Evolutionary conservation across 169 alveolate genomes (phyloP).

Genomic region (Perkinsus olseni): DNA sequence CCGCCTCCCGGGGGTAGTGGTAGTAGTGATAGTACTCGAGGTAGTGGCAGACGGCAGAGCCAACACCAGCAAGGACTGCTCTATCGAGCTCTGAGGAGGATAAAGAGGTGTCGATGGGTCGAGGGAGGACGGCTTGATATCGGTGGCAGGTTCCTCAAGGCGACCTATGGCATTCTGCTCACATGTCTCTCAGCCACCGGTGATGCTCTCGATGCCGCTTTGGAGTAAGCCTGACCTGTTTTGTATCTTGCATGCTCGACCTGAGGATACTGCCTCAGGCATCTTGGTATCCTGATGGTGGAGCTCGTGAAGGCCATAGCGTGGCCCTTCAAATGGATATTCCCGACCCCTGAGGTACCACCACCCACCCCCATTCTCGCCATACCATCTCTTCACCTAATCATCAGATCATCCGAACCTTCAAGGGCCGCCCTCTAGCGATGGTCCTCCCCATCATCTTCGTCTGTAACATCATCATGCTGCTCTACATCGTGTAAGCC

Average conservation of each 20-base stretch:
- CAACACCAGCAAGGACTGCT: background rate
- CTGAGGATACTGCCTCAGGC: background rate
- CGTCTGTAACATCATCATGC: background rate
- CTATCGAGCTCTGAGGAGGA: background rate
- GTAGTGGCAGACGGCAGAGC: background rate
- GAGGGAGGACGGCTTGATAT: background rate
- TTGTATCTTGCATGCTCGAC: background rate
- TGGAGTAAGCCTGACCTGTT: background rate
- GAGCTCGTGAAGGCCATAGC: background rate
- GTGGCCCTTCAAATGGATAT: background rate
- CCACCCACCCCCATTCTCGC: background rate
- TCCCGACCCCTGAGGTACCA: background rate
- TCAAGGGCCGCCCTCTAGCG: background rate
- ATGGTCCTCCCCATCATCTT: background rate
- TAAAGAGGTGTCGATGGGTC: background rate
- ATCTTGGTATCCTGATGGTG: background rate
- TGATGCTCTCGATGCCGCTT: background rate
- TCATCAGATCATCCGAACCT: background rate
- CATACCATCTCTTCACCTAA: background rate
- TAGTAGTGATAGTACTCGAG: background rate
- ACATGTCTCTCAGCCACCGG: background rate
- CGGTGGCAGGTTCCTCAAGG: background rate
- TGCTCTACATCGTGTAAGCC: background rate
- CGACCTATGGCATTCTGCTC: background rate
- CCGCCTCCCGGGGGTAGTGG: background rate